These are phyloP conservation scores for Corymbia citriodora DNA, from an alignment of 441 rosid species.

Conservation along the genomic window DNA sequence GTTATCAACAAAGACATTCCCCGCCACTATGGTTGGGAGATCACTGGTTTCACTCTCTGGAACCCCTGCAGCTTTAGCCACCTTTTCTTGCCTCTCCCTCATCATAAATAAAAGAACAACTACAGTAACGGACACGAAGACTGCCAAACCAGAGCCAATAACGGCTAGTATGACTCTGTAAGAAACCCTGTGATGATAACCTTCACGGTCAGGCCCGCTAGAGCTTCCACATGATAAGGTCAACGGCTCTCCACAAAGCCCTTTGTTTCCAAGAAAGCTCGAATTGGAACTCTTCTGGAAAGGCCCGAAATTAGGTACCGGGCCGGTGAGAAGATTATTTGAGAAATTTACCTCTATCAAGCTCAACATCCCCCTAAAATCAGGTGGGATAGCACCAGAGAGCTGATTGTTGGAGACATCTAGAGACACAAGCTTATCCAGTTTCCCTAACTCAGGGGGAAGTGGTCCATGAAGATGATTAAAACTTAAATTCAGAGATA, in stretches of 20 bases:
- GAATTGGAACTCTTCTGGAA: slow-evolving; percentile 83
- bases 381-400: slow-evolving; percentile 63
- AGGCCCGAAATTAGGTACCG: slow-evolving; percentile 67
- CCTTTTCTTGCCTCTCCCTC: slow-evolving; percentile 94
- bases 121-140: slow-evolving; percentile 67
- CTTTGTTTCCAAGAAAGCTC: slow-evolving; percentile 74
- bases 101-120: slow-evolving; percentile 89
- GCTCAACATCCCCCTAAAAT: slow-evolving; percentile 83
- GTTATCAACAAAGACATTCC: slow-evolving; percentile 80
- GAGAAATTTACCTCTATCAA: slow-evolving; percentile 93
- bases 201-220: slow-evolving; percentile 25
- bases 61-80: slow-evolving; percentile 36
- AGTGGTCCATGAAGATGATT: slow-evolving; percentile 80
- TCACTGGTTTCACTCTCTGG: slow-evolving; percentile 36
- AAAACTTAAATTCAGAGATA: slow-evolving; percentile 85
- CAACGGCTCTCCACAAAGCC: slow-evolving; percentile 87
- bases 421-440: slow-evolving; percentile 86
- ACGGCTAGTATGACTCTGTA: slow-evolving; percentile 79
- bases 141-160: slow-evolving; percentile 86
- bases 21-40: slow-evolving; percentile 62
- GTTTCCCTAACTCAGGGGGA: slow-evolving; percentile 80
- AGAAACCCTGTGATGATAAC: slow-evolving; percentile 74
- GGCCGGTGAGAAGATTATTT: slow-evolving; percentile 66
- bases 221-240: slow-evolving; percentile 44
- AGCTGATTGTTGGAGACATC: slow-evolving; percentile 90